Percentiles rank a stretch among this genome's conserved stretches.
Conservation (phyloP, 768 basidiomycete species). For the Naganishia vishniacii region DNA sequence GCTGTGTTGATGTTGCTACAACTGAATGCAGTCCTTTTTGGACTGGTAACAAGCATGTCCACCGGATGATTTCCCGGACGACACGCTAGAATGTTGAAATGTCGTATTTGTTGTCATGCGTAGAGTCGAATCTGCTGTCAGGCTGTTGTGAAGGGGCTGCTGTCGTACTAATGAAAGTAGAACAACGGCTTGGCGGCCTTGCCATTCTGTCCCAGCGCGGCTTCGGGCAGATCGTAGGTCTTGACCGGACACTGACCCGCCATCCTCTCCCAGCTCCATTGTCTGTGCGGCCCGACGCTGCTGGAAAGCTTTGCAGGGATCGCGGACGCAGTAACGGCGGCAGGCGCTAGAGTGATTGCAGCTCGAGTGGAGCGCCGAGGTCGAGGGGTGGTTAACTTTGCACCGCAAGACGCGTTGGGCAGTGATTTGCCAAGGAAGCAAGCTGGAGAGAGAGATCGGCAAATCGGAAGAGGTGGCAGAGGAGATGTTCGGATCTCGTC, state of each 20-base stretch:
- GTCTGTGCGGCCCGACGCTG: slow-evolving; percentile 11
- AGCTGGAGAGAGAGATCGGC: slow-evolving; percentile 23
- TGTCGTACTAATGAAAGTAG: slow-evolving; percentile 5
- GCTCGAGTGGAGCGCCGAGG: slow-evolving; percentile 6
- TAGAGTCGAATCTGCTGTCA: not conserved
- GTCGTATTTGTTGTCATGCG: not conserved
- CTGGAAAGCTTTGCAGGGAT: slow-evolving; percentile 16
- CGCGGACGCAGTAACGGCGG: not conserved
- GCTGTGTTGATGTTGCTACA: slow-evolving; percentile 12
- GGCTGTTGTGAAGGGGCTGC: not conserved
- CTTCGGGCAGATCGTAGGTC: slow-evolving; percentile 14
- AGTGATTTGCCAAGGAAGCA: slow-evolving; percentile 16
- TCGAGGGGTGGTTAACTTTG: not conserved
- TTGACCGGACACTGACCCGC: slow-evolving; percentile 15
- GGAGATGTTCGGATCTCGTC: slow-evolving; percentile 23
- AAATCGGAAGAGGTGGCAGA: slow-evolving; percentile 13
- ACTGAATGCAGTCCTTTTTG: not conserved
- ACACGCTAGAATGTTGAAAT: not conserved
- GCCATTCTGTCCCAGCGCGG: slow-evolving; percentile 14
- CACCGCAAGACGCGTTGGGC: not conserved
- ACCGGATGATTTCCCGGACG: not conserved
- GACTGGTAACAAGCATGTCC: not conserved
- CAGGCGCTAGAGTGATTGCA: not conserved
- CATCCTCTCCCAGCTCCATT: slow-evolving; percentile 18
- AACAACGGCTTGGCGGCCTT: slow-evolving; percentile 13